Percentiles rank a stretch among this genome's conserved stretches.
phyloP scores from a whole-genome alignment of 106 monocot genomes.

The Triglochin maritima region DNA sequence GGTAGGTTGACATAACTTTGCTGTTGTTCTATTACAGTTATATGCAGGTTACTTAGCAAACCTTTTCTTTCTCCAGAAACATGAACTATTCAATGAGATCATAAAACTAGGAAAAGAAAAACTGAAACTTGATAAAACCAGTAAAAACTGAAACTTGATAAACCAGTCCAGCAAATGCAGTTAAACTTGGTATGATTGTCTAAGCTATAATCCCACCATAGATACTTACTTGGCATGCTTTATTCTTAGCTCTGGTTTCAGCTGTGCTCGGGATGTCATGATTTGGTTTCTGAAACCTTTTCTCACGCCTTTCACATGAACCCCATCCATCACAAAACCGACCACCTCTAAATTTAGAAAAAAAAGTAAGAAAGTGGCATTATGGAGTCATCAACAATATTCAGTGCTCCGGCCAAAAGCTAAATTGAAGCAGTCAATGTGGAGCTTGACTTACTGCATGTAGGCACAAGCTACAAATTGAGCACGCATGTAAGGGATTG shows the following conservation, averaged over 20 bases:
- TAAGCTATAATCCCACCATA: too few species aligned
- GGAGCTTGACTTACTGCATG: slow-evolving; percentile 72
- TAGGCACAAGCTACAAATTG: slow-evolving; percentile 82
- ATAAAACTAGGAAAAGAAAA: too few species aligned
- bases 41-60: too few species aligned
- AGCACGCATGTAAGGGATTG: slow-evolving; percentile 66
- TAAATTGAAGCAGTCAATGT: neutral
- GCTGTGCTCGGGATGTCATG: slow-evolving; percentile 98
- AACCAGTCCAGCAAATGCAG: neutral
- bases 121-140: neutral
- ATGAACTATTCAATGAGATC: too few species aligned
- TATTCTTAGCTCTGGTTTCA: slow-evolving; percentile 98
- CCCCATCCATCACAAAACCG: slow-evolving; percentile 95
- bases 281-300: slow-evolving; percentile 74
- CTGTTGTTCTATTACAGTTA: too few species aligned
- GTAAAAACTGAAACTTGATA: neutral
- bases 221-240: slow-evolving; percentile 74
- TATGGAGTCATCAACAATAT: neutral
- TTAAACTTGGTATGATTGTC: neutral
- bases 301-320: slow-evolving; percentile 80
- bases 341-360: slow-evolving; percentile 46
- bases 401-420: neutral
- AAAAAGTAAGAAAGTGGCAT: neutral
- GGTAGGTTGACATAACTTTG: too few species aligned
- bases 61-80: too few species aligned